Conservation (phyloP, 306 rosid species). For the Glycyrrhiza uralensis region DNA sequence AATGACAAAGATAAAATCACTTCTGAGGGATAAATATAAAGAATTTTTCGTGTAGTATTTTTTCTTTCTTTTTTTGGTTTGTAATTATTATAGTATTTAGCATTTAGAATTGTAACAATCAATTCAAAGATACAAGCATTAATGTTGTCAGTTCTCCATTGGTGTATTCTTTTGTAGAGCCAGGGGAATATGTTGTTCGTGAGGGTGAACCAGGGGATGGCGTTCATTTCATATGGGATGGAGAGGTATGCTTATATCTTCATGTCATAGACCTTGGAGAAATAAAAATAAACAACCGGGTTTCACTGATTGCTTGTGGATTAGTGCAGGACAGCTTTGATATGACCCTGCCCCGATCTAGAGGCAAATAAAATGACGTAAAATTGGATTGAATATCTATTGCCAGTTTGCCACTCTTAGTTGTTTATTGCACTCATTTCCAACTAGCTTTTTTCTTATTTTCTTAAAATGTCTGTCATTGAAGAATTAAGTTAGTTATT, state of each 20-base stretch:
- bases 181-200: conserved; percentile 63
- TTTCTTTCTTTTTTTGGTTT: neutral
- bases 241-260: conserved; percentile 60
- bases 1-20: too few relatives aligned
- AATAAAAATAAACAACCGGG: neutral
- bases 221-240: conserved; percentile 82
- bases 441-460: neutral
- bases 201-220: conserved; percentile 80
- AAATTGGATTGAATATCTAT: neutral
- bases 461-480: neutral
- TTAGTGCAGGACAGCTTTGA: conserved; percentile 5
- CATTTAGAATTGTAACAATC: neutral
- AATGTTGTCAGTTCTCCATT: conserved; percentile 8
- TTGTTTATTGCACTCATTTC: neutral
- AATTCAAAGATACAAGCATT: neutral
- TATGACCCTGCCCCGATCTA: neutral
- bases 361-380: neutral
- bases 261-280: neutral
- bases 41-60: too few relatives aligned
- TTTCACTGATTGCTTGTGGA: conserved; percentile 17
- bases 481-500: neutral
- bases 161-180: conserved; percentile 41
- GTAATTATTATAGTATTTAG: neutral
- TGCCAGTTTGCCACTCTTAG: conserved; percentile 1
- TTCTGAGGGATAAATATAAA: too few relatives aligned